phyloP scores from a whole-genome alignment of 2,329 filamentous ascomycete species.

The Monosporascus sp. region DNA sequence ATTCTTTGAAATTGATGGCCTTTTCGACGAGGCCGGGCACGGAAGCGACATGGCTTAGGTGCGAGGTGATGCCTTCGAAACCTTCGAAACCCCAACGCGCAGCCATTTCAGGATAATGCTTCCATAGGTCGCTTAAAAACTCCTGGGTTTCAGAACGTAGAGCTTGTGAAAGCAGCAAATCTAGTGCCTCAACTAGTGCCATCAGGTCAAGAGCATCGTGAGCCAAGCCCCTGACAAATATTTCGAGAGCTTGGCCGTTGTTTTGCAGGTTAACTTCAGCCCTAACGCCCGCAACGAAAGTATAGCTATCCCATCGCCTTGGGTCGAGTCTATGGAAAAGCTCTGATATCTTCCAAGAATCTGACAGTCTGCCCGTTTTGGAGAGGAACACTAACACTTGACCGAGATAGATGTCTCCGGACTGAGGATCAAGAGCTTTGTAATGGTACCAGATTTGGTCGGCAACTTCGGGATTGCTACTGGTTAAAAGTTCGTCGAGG shows the following conservation, averaged over 20 bases:
- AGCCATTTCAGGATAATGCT: slow-evolving; percentile 19
- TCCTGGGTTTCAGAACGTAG: slow-evolving; percentile 22
- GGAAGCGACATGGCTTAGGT: slow-evolving; percentile 15
- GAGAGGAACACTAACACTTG: slow-evolving; percentile 38
- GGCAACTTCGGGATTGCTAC: slow-evolving; percentile 11
- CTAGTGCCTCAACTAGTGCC: slow-evolving; percentile 34
- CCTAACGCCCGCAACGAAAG: slow-evolving; percentile 35
- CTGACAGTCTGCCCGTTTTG: slow-evolving; percentile 35
- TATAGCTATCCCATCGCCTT: slow-evolving; percentile 33
- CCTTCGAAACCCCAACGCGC: slow-evolving; percentile 13
- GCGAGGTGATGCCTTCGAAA: slow-evolving; percentile 19
- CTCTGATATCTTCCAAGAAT: slow-evolving; percentile 39
- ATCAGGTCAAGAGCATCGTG: slow-evolving; percentile 14
- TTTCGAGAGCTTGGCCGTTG: slow-evolving; percentile 29
- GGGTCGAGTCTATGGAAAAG: slow-evolving; percentile 35
- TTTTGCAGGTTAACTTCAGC: slow-evolving; percentile 37
- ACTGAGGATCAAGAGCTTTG: slow-evolving; percentile 26
- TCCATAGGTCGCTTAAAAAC: slow-evolving; percentile 17
- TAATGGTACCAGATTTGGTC: slow-evolving; percentile 41
- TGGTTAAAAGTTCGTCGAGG: slow-evolving; percentile 15
- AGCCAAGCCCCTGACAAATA: slow-evolving; percentile 34
- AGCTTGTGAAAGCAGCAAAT: slow-evolving; percentile 36
- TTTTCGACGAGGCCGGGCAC: slow-evolving; percentile 21
- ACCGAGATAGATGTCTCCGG: slow-evolving; percentile 22
- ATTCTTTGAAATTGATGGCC: slow-evolving; percentile 13